Base-by-base conservation (phyloP, 2,329 filamentous ascomycete genomes). In the Ophiobolus disseminans region DNA sequence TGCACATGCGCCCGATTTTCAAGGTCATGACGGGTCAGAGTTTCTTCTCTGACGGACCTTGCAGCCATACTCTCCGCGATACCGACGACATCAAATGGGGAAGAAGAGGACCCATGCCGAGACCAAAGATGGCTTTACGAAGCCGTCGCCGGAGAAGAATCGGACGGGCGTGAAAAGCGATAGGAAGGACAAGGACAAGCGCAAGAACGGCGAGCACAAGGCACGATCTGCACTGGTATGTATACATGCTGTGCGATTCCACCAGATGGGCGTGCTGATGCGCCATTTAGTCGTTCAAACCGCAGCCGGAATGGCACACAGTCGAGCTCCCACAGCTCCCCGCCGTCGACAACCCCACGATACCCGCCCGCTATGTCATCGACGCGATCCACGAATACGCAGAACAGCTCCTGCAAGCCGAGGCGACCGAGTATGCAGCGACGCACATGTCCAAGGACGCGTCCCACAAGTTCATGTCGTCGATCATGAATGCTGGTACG, bases 401-500 rank as follows among this genome's bases (percentile, higher is more conserved):
- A 3, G 83, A 85, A 53, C 79, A 82, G 8, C 79, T 97, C 5
- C 78, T 97, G 16, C 86, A 95, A 44, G 80, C 85, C 20, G 94
- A 99, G 68, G 88, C 88, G 53, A 80, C 84, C 31, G 79, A 84
- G 37, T 99, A 97, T 75, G 81, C 82, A 45, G 83, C 85, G 20
- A 87, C 82, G 31, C 80, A 90, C 59, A 78, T 89, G 46, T 85
- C 89, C 5, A 85, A 90, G 40, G 91, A 90, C 20, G 94, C 93
- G 2, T 93, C 92, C 31, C 89, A 95, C 74, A 96, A 92, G 72
- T 99, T 99, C 79, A 87, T 97, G 80, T 90, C 92, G 1, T 96
- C 91, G 14, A 97, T 99, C 71, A 97, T 97, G 90, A 80, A 91
- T 8, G 95, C 92, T 1, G 94, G 94, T 79, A 99, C 95, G 8